Base-by-base conservation (phyloP, 1,284 basidiomycete genomes). In the Naganishia sp. region DNA sequence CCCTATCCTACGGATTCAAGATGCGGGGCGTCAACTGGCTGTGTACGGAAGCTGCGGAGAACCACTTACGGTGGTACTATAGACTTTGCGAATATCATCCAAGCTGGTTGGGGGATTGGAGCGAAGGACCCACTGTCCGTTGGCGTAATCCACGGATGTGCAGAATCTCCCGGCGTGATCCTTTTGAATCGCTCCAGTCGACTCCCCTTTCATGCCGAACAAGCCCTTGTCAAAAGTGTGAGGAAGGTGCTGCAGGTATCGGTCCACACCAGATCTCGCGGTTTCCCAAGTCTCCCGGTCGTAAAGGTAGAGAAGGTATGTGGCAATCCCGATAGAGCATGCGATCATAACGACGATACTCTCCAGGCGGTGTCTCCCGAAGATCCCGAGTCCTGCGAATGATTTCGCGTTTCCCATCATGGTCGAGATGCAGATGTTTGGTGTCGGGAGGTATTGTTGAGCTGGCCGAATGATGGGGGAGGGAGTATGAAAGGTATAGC, bases 11-110 rank as follows among this genome's bases (percentile, higher is more conserved):
- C 10, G n/a, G 2, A 23, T 21, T 2, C 36, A 7, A 43, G 25
- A 28, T 7, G 10, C 28, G 16, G 6, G 33, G 7, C 11, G 28
- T 43, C 16, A 0, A 1, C 18, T n/a, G 21, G 23, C 28, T 33
- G 7, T 6, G 23, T 6, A 15, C 9, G 3, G 48, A 42, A n/a
- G 28, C 13, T 3, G 15, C 15, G 3, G n/a, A 6, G 7, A 39
- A 10, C 16, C 6, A 33, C 64, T 65, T 45, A 66, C 64, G 16
- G 44, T 54, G n/a, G 60, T 39, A 21, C 55, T 53, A 16, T 66
- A 59, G 1, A 66, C 31, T 9, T 21, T 13, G 6, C 64, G 46
- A 10, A 66, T 44, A 28, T 60, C 64, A 5, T 52, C 56, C 39
- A 66, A 6, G 13, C 15, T 39, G 5, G 48, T 25, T 1, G 64